phyloP scores from a whole-genome alignment of 208 protist genomes.

The Trypanosoma brucei region DNA sequence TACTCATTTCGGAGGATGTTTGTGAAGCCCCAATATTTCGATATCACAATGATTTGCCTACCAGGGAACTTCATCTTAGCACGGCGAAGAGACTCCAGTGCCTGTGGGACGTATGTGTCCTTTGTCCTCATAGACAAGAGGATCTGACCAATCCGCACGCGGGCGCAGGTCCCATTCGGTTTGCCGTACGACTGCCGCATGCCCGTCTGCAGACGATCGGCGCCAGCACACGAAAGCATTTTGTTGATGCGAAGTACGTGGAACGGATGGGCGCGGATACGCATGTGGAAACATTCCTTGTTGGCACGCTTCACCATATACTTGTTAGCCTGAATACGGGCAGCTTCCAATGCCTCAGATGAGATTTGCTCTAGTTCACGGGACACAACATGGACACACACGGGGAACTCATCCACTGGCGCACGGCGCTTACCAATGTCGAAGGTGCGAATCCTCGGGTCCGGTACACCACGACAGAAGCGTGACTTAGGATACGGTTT shows the following conservation, averaged over 20 bases:
- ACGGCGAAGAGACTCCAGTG: slow-evolving; percentile 72
- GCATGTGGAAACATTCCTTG: slow-evolving; percentile 99
- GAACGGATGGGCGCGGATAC: slow-evolving; percentile 98
- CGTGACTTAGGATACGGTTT: slow-evolving; percentile 75
- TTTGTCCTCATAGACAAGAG: slow-evolving; percentile 96
- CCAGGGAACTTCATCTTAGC: slow-evolving; percentile 82
- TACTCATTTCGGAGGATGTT: slow-evolving; percentile 72
- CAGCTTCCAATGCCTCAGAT: slow-evolving; percentile 98
- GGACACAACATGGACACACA: slow-evolving; percentile 97
- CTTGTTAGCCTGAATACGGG: slow-evolving; percentile 99
- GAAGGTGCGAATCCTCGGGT: slow-evolving; percentile 97
- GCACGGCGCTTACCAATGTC: slow-evolving; percentile 98
- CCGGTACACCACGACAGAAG: slow-evolving; percentile 99
- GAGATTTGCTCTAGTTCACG: slow-evolving; percentile 98
- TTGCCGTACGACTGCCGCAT: slow-evolving; percentile 99
- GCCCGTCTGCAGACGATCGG: slow-evolving; percentile 99
- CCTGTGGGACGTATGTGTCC: slow-evolving; percentile 60
- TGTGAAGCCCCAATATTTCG: slow-evolving; percentile 86
- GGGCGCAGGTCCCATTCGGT: slow-evolving; percentile 93
- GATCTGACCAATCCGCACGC: slow-evolving; percentile 97
- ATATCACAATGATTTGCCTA: slow-evolving; percentile 71
- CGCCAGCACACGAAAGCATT: slow-evolving; percentile 99
- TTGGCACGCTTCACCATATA: slow-evolving; percentile 97
- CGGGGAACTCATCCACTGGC: slow-evolving; percentile 95
- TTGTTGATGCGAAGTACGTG: slow-evolving; percentile 99